phyloP scores from a whole-genome alignment of 148 eudicot species.

The Talinum fruticosum region DNA sequence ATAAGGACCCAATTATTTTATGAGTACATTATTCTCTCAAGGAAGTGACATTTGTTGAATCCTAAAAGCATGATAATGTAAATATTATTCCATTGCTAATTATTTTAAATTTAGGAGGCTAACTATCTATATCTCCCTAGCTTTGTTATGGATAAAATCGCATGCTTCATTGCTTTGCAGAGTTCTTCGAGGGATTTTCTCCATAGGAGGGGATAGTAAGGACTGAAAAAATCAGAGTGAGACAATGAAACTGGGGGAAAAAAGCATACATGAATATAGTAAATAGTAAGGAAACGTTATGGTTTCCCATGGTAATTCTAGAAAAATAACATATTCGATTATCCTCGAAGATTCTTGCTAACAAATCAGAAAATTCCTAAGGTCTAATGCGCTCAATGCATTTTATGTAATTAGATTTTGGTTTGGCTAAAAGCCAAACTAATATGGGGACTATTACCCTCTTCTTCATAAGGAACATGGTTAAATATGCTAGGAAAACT shows the following conservation, averaged over 20 bases:
- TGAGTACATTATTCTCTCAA: not conserved
- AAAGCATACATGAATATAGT: not conserved
- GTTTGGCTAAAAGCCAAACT: slow-evolving; percentile 26
- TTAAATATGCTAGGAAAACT: slow-evolving; percentile 18
- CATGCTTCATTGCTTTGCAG: not conserved
- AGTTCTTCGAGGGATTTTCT: not conserved
- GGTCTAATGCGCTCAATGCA: not conserved
- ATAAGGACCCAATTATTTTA: not conserved
- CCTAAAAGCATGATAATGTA: not conserved
- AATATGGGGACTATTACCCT: slow-evolving; percentile 27
- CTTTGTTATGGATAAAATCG: not conserved
- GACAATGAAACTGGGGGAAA: not conserved
- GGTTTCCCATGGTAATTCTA: not conserved
- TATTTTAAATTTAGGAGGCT: not conserved
- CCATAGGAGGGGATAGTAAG: not conserved
- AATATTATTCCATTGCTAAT: not conserved
- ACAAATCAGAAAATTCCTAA: not conserved
- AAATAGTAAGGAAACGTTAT: not conserved
- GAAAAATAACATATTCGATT: slow-evolving; percentile 7
- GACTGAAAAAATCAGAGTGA: too few relatives aligned
- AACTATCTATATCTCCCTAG: not conserved
- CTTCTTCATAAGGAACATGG: slow-evolving; percentile 11
- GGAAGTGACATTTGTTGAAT: not conserved
- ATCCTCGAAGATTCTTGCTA: slow-evolving; percentile 8
- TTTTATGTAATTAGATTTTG: slow-evolving; percentile 5